phyloP scores from a whole-genome alignment of 2,329 filamentous ascomycete species.

The Neofusicoccum parvum region DNA sequence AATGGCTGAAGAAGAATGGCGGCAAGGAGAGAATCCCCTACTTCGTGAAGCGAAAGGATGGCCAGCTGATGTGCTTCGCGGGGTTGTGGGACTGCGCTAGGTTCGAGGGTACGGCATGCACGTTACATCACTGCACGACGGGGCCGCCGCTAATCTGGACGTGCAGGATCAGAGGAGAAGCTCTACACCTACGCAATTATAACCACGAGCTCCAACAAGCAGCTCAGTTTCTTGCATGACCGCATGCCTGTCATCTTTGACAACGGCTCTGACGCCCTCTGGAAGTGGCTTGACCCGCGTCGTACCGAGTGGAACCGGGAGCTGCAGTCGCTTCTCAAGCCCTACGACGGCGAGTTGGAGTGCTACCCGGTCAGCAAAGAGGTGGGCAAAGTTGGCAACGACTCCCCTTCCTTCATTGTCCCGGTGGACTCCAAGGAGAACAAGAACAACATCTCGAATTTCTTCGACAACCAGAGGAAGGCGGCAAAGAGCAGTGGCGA shows the following conservation, averaged over 20 bases:
- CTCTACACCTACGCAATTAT: conserved; percentile 91
- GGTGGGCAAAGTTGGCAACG: conserved; percentile 92
- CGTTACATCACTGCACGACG: conserved; percentile 21
- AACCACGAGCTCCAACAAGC: conserved; percentile 82
- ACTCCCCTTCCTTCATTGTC: conserved; percentile 80
- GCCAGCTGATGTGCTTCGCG: conserved; percentile 82
- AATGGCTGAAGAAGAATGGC: conserved; percentile 83
- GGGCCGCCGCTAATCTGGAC: conserved; percentile 27
- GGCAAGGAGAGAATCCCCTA: conserved; percentile 82
- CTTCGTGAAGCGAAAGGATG: conserved; percentile 80
- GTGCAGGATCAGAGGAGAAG: conserved; percentile 63
- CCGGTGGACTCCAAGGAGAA: conserved; percentile 84
- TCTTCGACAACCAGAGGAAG: conserved; percentile 66
- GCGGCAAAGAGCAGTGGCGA: conserved; percentile 28
- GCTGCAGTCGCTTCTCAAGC: conserved; percentile 76
- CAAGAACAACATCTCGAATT: conserved; percentile 91
- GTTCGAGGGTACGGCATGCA: conserved; percentile 64
- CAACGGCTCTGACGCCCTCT: conserved; percentile 69
- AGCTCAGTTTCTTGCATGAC: conserved; percentile 85
- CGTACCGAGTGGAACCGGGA: conserved; percentile 74
- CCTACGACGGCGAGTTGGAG: conserved; percentile 77
- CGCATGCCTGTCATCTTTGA: conserved; percentile 95
- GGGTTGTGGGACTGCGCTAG: conserved; percentile 88
- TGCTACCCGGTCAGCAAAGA: conserved; percentile 85
- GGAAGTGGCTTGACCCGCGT: conserved; percentile 76